These are phyloP conservation scores for Backusella psychrophila DNA, from an alignment of 192 early-diverging fungal species.

Conservation along the genomic window DNA sequence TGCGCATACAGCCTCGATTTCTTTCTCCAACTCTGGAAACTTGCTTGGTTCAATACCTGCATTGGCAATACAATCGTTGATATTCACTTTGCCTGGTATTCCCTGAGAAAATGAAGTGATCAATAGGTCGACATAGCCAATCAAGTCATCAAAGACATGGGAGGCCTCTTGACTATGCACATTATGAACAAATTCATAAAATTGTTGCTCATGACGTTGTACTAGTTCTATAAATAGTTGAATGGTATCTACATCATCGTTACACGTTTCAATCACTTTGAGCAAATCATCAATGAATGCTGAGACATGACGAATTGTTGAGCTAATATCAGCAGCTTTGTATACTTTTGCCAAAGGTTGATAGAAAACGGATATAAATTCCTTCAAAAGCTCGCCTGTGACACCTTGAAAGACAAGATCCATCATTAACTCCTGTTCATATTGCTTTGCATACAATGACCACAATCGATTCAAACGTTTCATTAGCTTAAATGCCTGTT, in stretches of 20 bases:
- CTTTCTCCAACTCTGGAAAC: neutral
- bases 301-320: slow-evolving; percentile 43
- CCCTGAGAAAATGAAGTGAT: slow-evolving; percentile 14
- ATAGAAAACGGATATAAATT: slow-evolving; percentile 50
- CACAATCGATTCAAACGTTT: slow-evolving; percentile 39
- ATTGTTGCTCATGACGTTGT: slow-evolving; percentile 43
- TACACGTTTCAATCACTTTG: slow-evolving; percentile 41
- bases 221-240: slow-evolving; percentile 44
- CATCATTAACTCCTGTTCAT: slow-evolving; percentile 49
- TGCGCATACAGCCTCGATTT: neutral
- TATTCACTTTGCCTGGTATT: neutral
- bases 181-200: slow-evolving; percentile 53
- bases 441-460: slow-evolving; percentile 41
- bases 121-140: slow-evolving; percentile 45
- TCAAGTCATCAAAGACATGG: slow-evolving; percentile 44
- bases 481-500: slow-evolving; percentile 1
- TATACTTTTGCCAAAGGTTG: slow-evolving; percentile 53
- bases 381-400: slow-evolving; percentile 50
- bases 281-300: slow-evolving; percentile 51
- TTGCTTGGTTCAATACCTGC: neutral
- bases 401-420: slow-evolving; percentile 46
- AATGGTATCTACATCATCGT: slow-evolving; percentile 26
- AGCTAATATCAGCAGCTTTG: slow-evolving; percentile 51
- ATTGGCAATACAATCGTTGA: neutral
- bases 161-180: slow-evolving; percentile 47